These are phyloP conservation scores for Daldinia sp. DNA, from an alignment of 2,329 filamentous ascomycete genomes.

Conservation along the genomic window DNA sequence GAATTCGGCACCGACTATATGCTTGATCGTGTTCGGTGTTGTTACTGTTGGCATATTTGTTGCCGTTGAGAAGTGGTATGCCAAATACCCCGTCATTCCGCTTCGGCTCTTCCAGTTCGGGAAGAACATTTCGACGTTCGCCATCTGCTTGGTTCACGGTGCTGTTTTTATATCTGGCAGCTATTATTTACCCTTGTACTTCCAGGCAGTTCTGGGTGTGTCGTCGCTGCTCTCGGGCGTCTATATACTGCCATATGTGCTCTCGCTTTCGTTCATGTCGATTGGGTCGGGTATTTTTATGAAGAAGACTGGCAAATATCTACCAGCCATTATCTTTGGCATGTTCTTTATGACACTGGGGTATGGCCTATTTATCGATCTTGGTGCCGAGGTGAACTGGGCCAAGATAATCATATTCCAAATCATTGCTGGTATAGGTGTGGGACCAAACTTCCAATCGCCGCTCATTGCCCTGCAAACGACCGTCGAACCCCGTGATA, in stretches of 20 bases:
- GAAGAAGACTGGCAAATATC: constrained; percentile 75
- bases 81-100: constrained; percentile 83
- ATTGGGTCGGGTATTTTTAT: constrained; percentile 68
- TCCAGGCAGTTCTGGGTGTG: constrained; percentile 74
- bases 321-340: constrained; percentile 69
- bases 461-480: constrained; percentile 77
- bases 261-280: constrained; percentile 74
- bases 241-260: constrained; percentile 77
- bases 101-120: constrained; percentile 74
- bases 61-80: constrained; percentile 78
- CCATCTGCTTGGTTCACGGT: constrained; percentile 78
- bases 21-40: constrained; percentile 79
- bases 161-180: constrained; percentile 81
- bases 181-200: constrained; percentile 88
- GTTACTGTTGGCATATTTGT: constrained; percentile 74
- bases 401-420: constrained; percentile 71
- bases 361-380: constrained; percentile 72
- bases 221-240: constrained; percentile 74
- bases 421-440: constrained; percentile 71
- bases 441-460: constrained; percentile 77
- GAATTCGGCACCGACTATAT: constrained; percentile 79
- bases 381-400: constrained; percentile 67
- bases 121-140: constrained; percentile 75
- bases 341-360: constrained; percentile 72
- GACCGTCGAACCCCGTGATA: constrained; percentile 70